Conservation (phyloP, 352 stramenopile species). For the Globisporangium uncinulatum region DNA sequence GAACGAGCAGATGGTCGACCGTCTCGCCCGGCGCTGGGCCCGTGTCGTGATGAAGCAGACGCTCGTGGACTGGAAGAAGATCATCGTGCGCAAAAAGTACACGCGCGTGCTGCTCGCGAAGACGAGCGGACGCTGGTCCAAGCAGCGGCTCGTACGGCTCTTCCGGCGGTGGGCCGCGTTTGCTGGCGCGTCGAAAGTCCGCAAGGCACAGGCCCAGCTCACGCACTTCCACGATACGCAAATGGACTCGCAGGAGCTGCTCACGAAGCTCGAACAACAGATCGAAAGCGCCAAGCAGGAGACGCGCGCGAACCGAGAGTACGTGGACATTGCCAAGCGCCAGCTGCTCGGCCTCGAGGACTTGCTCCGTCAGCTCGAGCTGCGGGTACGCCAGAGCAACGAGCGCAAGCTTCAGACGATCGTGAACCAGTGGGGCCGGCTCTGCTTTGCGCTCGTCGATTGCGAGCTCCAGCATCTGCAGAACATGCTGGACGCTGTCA, state of each 20-base stretch:
- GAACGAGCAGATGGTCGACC: slow-evolving; percentile 61
- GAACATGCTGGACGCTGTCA: slow-evolving; percentile 54
- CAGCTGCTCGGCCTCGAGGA: slow-evolving; percentile 55
- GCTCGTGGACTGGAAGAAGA: slow-evolving; percentile 65
- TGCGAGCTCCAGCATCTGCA: slow-evolving; percentile 42
- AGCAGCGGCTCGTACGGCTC: slow-evolving; percentile 33
- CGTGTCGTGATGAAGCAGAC: slow-evolving; percentile 46
- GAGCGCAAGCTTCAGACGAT: slow-evolving; percentile 56
- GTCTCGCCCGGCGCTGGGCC: slow-evolving; percentile 44
- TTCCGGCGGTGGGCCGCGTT: slow-evolving; percentile 45
- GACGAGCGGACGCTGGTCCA: slow-evolving; percentile 45
- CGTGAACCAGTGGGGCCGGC: slow-evolving; percentile 55
- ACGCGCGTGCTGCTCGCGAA: slow-evolving; percentile 59
- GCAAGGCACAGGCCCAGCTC: slow-evolving; percentile 28
- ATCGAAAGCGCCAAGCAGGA: slow-evolving; percentile 48
- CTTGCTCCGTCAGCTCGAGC: slow-evolving; percentile 40
- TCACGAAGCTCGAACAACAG: slow-evolving; percentile 38
- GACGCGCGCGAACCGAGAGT: slow-evolving; percentile 38
- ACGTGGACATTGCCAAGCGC: slow-evolving; percentile 54
- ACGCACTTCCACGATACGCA: slow-evolving; percentile 40
- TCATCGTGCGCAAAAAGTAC: slow-evolving; percentile 68
- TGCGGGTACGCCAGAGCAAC: slow-evolving; percentile 37
- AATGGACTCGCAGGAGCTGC: slow-evolving; percentile 46
- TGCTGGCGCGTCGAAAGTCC: slow-evolving; percentile 28
- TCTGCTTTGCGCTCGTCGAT: slow-evolving; percentile 61